Evolutionary conservation across 169 alveolate species (phyloP).

Genomic region (Babesia gibsoni): DNA sequence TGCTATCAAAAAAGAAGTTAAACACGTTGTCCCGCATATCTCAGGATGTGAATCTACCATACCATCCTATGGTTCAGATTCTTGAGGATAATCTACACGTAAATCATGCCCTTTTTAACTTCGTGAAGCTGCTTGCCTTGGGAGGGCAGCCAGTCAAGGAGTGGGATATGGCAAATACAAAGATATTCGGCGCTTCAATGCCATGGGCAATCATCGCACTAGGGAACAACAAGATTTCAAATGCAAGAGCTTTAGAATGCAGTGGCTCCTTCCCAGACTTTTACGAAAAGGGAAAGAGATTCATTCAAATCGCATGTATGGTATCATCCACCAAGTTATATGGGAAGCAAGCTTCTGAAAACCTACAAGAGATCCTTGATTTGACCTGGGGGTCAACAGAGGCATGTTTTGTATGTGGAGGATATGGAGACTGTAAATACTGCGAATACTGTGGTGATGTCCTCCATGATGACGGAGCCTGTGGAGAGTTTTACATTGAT

Average conservation of each 20-base stretch:
- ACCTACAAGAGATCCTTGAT: conserved; percentile 54
- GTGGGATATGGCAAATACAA: conserved; percentile 56
- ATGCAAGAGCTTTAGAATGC: conserved; percentile 30
- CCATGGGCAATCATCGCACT: conserved; percentile 64
- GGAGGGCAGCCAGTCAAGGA: conserved; percentile 50
- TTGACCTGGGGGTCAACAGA: conserved; percentile 65
- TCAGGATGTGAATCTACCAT: background rate
- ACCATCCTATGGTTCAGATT: conserved; percentile 11
- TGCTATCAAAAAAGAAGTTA: background rate
- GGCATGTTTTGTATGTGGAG: conserved; percentile 56
- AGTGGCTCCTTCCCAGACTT: conserved; percentile 49
- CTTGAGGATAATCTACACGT: conserved; percentile 44
- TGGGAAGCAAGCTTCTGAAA: conserved; percentile 52
- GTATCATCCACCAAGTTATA: conserved; percentile 14
- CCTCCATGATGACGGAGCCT: conserved; percentile 54
- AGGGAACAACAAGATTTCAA: conserved; percentile 37
- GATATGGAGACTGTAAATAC: conserved; percentile 63
- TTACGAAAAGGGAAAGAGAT: conserved; percentile 45
- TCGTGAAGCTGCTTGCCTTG: conserved; percentile 40
- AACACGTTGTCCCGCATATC: background rate
- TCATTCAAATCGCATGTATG: conserved; percentile 46
- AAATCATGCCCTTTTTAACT: conserved; percentile 33
- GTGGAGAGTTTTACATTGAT: conserved; percentile 57
- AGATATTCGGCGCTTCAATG: conserved; percentile 39
- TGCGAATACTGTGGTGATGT: conserved; percentile 66